Conservation (phyloP, 441 rosid genomes). For the Erysimum pusillum region DNA sequence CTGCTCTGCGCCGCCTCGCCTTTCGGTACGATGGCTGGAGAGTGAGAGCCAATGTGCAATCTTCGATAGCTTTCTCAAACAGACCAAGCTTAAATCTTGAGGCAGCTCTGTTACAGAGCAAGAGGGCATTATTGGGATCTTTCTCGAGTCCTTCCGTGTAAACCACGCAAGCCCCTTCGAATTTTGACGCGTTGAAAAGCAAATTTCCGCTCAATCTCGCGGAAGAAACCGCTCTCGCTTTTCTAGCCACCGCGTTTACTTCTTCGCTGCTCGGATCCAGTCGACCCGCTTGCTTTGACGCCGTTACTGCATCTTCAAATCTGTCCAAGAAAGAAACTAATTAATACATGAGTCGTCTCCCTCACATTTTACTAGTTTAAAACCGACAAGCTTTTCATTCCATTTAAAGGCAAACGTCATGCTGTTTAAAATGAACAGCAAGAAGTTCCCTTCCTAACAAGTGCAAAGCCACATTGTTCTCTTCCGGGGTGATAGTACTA, state of each 20-base stretch:
- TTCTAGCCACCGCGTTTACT: conserved; percentile 48
- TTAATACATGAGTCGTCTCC: too few species aligned
- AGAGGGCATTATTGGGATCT: conserved; percentile 68
- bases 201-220: conserved; percentile 78
- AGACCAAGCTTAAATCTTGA: conserved; percentile 73
- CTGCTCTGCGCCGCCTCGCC: conserved; percentile 83
- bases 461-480: conserved; percentile 9
- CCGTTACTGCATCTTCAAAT: conserved; percentile 73
- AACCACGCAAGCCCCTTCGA: conserved; percentile 63
- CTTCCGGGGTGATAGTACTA: neutral
- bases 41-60: conserved; percentile 73
- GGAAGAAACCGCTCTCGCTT: conserved; percentile 62
- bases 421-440: neutral
- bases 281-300: conserved; percentile 68
- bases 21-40: conserved; percentile 76
- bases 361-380: neutral
- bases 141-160: conserved; percentile 82
- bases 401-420: neutral
- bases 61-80: conserved; percentile 77
- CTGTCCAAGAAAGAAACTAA: conserved; percentile 54
- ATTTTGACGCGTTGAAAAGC: conserved; percentile 73
- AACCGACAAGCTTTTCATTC: neutral
- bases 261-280: conserved; percentile 76
- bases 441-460: conserved; percentile 8
- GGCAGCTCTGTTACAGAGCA: conserved; percentile 89